Percentiles rank a stretch among this genome's conserved stretches.
Conservation (phyloP, 495 filamentous ascomycete species). For the Parachaetomium inaequale region DNA sequence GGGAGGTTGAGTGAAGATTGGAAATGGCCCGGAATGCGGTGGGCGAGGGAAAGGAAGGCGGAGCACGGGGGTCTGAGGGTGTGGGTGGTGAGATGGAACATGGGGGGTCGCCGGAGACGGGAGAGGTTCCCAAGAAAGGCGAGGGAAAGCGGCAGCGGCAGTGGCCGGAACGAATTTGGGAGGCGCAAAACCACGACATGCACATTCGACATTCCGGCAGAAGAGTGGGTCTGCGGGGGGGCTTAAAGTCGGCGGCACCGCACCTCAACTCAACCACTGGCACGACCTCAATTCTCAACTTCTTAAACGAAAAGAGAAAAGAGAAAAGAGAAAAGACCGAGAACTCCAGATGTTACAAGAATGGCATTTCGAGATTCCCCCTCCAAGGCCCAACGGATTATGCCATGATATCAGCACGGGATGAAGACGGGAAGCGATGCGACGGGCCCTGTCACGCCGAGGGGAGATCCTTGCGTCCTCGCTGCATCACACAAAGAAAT, state of each 20-base stretch:
- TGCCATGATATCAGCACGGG: not conserved
- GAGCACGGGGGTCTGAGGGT: constrained; percentile 25
- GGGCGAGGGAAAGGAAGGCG: constrained; percentile 21
- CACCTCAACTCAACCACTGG: not conserved
- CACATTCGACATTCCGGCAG: constrained; percentile 16
- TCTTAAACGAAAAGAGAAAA: not conserved
- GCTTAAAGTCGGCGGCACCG: not conserved
- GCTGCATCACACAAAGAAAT: not conserved
- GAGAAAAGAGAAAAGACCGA: not conserved
- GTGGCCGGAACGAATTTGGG: constrained; percentile 31
- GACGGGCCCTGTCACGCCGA: not conserved
- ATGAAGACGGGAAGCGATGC: not conserved
- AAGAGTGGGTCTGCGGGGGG: constrained; percentile 18
- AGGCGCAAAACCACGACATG: constrained; percentile 27
- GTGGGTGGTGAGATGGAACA: constrained; percentile 22
- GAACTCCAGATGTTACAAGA: not conserved
- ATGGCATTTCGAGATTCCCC: not conserved
- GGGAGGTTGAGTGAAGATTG: not conserved
- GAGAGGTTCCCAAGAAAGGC: constrained; percentile 29
- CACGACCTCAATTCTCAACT: not conserved
- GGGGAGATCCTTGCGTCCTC: not conserved
- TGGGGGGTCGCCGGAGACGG: constrained; percentile 34
- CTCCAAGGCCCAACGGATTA: not conserved
- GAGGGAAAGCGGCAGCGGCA: constrained; percentile 29
- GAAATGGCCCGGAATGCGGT: not conserved